Evolutionary conservation across 208 protist species (phyloP), one percentile per base, ranked within the genome.

Genomic region (Trypanosomatidae sp.): DNA sequence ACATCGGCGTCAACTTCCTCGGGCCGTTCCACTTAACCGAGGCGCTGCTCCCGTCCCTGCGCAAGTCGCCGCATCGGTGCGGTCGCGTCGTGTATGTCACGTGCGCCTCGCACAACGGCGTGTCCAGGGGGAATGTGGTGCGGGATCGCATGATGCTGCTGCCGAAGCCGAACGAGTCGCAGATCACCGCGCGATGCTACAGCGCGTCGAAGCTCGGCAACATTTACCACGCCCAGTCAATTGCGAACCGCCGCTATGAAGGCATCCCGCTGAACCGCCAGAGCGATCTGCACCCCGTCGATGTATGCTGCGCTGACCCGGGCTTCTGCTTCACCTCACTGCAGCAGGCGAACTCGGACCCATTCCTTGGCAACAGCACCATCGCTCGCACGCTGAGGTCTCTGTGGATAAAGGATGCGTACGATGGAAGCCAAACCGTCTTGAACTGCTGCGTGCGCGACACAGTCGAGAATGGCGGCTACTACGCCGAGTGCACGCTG

Each of bases 181-280:
- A 89, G 62, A 30, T 92, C 30, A 92, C 87, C 13, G 80, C 87
- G 28, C 83, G 87, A 2, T 91, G 87, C 77, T 94, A 94, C 84
- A 91, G 87, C 55, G 87, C 87, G 3, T 92, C 90, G 17, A 94
- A 94, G 73, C 77, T 94, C 43, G 90, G 90, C n/a, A 94, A 94
- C 66, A 81, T 94, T 36, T 94, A 89, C 72, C 90, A 94, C 77
- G 90, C 87, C 4, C 85, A 94, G 72, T 90, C 79, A 46, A 75
- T 94, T 46, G 90, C 87, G 44, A 73, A 28, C 33, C 85, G 90
- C 30, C 85, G 86, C 55, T 94, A 94, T 70, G 90, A 94, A 69
- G 83, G 87, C 62, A 87, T 94, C 28, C 87, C 90, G 13, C 69
- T 88, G 12, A 90, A 90, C 59, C 47, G 73, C 43, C 82, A 80